Base-by-base conservation (phyloP, 176 grass and related monocot genomes). In the Dendrocalamus sinicus region DNA sequence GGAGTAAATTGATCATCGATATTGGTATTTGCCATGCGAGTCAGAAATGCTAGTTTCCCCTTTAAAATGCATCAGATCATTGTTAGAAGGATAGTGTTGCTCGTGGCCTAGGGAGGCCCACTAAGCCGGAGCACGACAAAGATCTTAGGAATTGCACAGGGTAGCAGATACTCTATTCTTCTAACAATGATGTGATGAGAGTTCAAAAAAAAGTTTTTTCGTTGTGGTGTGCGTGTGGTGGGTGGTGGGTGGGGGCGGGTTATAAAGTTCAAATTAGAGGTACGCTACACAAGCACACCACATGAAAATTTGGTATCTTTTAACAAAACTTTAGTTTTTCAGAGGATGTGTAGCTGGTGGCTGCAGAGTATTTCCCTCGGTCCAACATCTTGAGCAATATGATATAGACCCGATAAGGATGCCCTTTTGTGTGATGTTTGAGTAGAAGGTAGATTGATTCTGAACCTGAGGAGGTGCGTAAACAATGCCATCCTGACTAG, bases 121-220 rank as follows among this genome's bases (percentile, higher is more conserved):
- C 43, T 51, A 51, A 45, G 20, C 26, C 28, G 23, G 72, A 84
- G 46, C 4, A 81, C 15, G 51, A 23, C 35, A 85, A 40, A 54
- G 0, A 22, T 62, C 72, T 76, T 63, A 81, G 11, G 53, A 61
- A 52, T 69, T 70, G 12, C 23, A 43, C 35, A 9, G 10, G 67
- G 43, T 59, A 62, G 28, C 64, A 84, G 75, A 51, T 47, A 65
- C 15, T 43, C 12, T 32, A 57, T 48, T 22, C 13, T 67, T 63
- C 77, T 59, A 86, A 23, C 17, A 81, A 70, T 57, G 16, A 66
- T 46, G 43, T 5, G 19, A 59, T 79, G 80, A 61, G 22, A 68
- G 73, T 50, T 44, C 2, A 46, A 46, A 11, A 46, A 46, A 45
- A 2, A 2, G 0, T 46, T 43, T 43, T 5, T 7, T 43, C 8